Percentiles rank a stretch among this genome's conserved stretches.
These are phyloP conservation scores for Populus simonii DNA, from an alignment of 345 rosid species.

Conservation along the genomic window DNA sequence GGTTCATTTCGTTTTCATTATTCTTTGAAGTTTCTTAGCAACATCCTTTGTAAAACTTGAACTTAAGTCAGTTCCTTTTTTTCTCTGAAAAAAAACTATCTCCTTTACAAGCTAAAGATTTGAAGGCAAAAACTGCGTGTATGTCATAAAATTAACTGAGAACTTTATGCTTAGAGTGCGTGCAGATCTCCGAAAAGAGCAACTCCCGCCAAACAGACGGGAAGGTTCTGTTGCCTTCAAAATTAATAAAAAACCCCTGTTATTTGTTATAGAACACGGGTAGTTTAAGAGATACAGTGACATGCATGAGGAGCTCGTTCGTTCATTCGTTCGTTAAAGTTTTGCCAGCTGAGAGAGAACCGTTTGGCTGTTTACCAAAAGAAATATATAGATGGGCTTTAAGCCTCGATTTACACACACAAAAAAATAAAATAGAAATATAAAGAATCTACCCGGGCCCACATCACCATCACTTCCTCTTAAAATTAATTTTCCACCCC, in stretches of 20 bases:
- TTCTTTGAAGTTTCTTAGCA: background rate
- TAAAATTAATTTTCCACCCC: background rate
- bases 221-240: background rate
- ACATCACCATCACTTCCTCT: background rate
- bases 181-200: background rate
- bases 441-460: background rate
- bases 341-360: no score
- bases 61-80: no score
- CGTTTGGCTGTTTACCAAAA: no score
- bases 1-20: background rate
- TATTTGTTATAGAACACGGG: background rate
- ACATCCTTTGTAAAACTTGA: background rate
- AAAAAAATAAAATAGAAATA: no score
- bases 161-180: background rate
- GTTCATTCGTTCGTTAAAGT: no score
- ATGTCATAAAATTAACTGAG: background rate
- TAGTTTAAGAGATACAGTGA: background rate
- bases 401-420: no score
- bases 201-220: conserved; percentile 23
- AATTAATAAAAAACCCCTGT: background rate
- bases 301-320: no score
- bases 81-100: background rate
- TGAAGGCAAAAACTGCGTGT: background rate
- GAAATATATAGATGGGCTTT: no score
- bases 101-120: background rate